These are phyloP conservation scores for Penicillium diatomitis DNA, from an alignment of 495 filamentous ascomycete genomes.

Conservation along the genomic window DNA sequence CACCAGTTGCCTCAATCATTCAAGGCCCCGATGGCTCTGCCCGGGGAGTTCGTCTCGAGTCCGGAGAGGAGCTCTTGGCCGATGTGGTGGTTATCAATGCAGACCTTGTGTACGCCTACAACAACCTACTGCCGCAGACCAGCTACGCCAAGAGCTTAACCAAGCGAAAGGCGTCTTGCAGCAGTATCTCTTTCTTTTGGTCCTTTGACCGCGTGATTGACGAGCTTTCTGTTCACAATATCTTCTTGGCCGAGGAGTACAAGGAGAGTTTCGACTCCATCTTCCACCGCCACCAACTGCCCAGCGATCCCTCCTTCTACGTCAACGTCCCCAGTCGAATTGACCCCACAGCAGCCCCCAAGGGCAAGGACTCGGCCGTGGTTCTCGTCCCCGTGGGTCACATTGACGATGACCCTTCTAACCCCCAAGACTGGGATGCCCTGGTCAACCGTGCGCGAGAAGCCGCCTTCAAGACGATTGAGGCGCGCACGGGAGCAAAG, in stretches of 20 bases:
- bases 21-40: slow-evolving; percentile 36
- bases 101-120: slow-evolving; percentile 63
- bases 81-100: slow-evolving; percentile 60
- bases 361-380: slow-evolving; percentile 50
- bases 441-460: slow-evolving; percentile 43
- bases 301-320: slow-evolving; percentile 59
- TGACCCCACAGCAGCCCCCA: slow-evolving; percentile 55
- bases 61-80: slow-evolving; percentile 43
- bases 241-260: slow-evolving; percentile 64
- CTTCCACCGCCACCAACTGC: slow-evolving; percentile 55
- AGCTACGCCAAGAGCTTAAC: slow-evolving; percentile 38
- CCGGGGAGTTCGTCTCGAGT: slow-evolving; percentile 44
- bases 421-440: slow-evolving; percentile 46
- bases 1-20: slow-evolving; percentile 40
- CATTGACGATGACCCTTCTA: slow-evolving; percentile 21
- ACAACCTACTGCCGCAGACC: slow-evolving; percentile 46
- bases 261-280: slow-evolving; percentile 60
- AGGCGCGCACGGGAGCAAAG: slow-evolving; percentile 40
- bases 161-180: slow-evolving; percentile 47
- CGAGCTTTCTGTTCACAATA: slow-evolving; percentile 58
- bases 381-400: slow-evolving; percentile 62
- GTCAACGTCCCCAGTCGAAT: slow-evolving; percentile 61
- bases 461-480: slow-evolving; percentile 46
- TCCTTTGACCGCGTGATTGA: slow-evolving; percentile 45
- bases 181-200: slow-evolving; percentile 70